These are phyloP conservation scores for Fraxinus albicans DNA, from an alignment of 305 asterid species.

Conservation along the genomic window DNA sequence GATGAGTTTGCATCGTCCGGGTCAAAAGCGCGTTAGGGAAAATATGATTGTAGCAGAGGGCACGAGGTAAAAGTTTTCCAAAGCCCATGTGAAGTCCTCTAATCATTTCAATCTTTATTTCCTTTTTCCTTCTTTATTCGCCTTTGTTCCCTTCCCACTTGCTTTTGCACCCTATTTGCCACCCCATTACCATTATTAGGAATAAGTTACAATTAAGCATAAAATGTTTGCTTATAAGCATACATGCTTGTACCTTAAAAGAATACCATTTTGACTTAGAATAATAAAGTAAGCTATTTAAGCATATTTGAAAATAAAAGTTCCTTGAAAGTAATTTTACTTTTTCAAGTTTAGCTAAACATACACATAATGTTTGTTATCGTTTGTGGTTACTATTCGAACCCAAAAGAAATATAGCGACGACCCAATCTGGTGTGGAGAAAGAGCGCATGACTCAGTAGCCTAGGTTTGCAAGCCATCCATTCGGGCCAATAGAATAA, in stretches of 20 bases:
- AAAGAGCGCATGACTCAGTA: background rate
- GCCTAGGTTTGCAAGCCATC: background rate
- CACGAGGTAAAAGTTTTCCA: slow-evolving; percentile 32
- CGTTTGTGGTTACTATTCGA: background rate
- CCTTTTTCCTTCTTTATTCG: background rate
- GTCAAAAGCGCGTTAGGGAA: slow-evolving; percentile 14
- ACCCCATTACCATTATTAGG: background rate
- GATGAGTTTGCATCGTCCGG: slow-evolving; percentile 20
- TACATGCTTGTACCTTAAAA: background rate
- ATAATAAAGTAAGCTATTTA: too few relatives aligned
- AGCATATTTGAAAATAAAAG: background rate
- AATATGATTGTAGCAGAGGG: slow-evolving; percentile 24
- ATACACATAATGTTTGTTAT: background rate
- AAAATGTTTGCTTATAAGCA: background rate
- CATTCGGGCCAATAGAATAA: background rate
- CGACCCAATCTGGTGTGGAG: background rate
- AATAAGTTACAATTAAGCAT: background rate
- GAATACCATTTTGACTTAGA: background rate
- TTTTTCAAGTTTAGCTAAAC: background rate
- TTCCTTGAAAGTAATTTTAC: too few relatives aligned
- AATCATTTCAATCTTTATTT: background rate
- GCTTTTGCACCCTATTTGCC: slow-evolving; percentile 5
- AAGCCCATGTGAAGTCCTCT: slow-evolving; percentile 34
- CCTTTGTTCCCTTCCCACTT: background rate
- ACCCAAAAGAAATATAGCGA: background rate